A percentile compares a stretch with the other conserved stretches of the same genome.
Evolutionary conservation across 306 rosid species (phyloP).

Genomic region (Clitoria ternatea): DNA sequence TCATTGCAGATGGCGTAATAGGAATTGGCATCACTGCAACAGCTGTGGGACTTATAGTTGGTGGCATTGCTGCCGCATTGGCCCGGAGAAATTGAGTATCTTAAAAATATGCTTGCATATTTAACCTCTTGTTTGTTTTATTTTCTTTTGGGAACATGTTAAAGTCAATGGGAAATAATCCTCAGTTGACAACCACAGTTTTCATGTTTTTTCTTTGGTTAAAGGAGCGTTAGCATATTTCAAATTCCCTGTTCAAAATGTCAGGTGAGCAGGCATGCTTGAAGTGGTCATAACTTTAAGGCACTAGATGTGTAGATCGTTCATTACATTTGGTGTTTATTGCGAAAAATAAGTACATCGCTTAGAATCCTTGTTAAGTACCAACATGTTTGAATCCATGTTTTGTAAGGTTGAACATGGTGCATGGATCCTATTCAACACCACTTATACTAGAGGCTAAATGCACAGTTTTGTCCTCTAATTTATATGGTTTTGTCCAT

Average conservation of each 20-base stretch:
- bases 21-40: conserved; percentile 94
- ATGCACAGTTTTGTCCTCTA: too few relatives aligned
- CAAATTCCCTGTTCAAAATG: background rate
- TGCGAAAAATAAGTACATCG: background rate
- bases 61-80: conserved; percentile 87
- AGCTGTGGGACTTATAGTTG: conserved; percentile 76
- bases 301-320: background rate
- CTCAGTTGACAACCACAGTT: conserved; percentile 1
- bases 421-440: too few relatives aligned
- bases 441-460: too few relatives aligned
- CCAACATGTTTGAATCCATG: too few relatives aligned
- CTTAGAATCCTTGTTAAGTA: background rate
- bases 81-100: conserved; percentile 54
- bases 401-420: too few relatives aligned
- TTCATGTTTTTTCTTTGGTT: background rate
- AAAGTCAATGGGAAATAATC: conserved; percentile 21
- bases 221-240: background rate
- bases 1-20: conserved; percentile 73
- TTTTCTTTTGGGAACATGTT: conserved; percentile 1
- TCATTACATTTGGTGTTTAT: background rate
- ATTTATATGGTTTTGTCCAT: too few relatives aligned
- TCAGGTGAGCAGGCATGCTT: background rate
- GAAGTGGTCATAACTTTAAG: background rate
- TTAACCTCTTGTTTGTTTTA: conserved; percentile 15
- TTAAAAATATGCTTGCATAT: conserved; percentile 1